These are phyloP conservation scores for Afroboletus lepidellus DNA, from an alignment of 1,284 basidiomycete genomes.

Conservation along the genomic window DNA sequence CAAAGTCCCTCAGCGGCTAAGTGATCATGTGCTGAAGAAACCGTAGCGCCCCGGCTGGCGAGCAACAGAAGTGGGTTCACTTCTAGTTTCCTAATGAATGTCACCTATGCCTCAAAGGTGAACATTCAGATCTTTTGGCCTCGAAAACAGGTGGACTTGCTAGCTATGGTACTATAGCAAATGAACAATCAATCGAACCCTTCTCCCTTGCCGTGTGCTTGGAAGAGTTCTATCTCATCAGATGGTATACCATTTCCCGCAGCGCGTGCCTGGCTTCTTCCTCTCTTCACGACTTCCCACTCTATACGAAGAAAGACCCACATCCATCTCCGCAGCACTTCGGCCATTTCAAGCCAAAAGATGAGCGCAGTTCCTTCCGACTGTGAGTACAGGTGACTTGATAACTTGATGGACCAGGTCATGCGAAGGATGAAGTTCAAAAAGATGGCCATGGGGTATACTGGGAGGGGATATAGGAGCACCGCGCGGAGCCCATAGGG, in stretches of 20 bases:
- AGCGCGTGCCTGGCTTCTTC: conserved; percentile 18
- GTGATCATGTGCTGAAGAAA: not conserved
- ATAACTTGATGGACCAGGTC: conserved; percentile 93
- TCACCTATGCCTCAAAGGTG: conserved; percentile 10
- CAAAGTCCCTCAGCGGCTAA: not conserved
- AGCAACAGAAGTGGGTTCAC: conserved; percentile 1
- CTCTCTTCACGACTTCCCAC: conserved; percentile 82
- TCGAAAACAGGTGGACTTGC: conserved; percentile 12
- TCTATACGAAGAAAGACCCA: conserved; percentile 98
- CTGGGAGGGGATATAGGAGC: conserved; percentile 75
- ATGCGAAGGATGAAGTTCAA: conserved; percentile 89
- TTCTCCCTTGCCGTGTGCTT: conserved; percentile 14
- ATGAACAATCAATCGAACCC: conserved; percentile 14
- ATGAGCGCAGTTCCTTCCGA: conserved; percentile 82
- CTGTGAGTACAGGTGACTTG: conserved; percentile 82
- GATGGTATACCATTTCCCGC: conserved; percentile 7
- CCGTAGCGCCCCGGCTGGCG: conserved; percentile 2
- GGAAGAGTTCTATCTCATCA: conserved; percentile 18
- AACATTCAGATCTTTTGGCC: not conserved
- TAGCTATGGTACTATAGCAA: conserved; percentile 5
- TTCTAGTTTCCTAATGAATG: not conserved
- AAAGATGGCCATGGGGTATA: conserved; percentile 85
- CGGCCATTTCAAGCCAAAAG: conserved; percentile 89
- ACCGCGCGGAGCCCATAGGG: conserved; percentile 71
- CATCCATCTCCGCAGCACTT: conserved; percentile 88